Conservation (phyloP, 2,329 filamentous ascomycete species). For the Epichloe scottii region DNA sequence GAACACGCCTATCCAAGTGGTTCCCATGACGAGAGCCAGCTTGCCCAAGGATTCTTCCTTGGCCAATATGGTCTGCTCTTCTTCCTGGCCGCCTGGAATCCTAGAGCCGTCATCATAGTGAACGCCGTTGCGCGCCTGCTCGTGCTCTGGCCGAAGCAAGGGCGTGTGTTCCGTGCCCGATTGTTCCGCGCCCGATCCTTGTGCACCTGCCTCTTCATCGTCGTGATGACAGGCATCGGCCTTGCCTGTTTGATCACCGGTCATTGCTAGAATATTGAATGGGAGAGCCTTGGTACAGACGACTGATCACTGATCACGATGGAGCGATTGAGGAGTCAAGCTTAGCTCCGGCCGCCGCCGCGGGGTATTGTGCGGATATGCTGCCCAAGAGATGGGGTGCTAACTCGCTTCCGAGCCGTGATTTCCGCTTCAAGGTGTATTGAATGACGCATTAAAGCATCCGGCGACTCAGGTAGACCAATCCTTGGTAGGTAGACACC, state of each 20-base stretch:
- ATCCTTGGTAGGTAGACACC: too few relatives aligned
- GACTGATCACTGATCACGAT: not conserved
- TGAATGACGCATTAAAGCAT: too few relatives aligned
- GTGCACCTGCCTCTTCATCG: not conserved
- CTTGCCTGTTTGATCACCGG: not conserved
- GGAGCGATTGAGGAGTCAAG: not conserved
- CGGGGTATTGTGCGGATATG: too few relatives aligned
- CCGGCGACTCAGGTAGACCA: too few relatives aligned
- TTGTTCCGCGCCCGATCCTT: not conserved
- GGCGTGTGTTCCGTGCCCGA: conserved; percentile 2
- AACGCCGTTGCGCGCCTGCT: not conserved
- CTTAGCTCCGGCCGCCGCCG: too few relatives aligned
- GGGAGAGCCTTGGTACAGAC: not conserved
- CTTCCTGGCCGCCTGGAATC: conserved; percentile 14
- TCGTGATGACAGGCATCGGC: not conserved
- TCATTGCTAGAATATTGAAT: not conserved
- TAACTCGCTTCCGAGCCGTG: too few relatives aligned
- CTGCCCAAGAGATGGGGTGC: too few relatives aligned
- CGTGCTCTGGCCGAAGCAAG: conserved; percentile 3
- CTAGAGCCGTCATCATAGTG: conserved; percentile 7
- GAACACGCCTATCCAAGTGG: conserved; percentile 48
- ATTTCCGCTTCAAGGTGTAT: too few relatives aligned
- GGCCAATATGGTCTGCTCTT: conserved; percentile 35
- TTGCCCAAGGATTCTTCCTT: conserved; percentile 34
- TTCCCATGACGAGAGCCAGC: conserved; percentile 41